Evolutionary conservation across 1,284 basidiomycete genomes (phyloP).

Genomic region (Sporisorium graminicola): DNA sequence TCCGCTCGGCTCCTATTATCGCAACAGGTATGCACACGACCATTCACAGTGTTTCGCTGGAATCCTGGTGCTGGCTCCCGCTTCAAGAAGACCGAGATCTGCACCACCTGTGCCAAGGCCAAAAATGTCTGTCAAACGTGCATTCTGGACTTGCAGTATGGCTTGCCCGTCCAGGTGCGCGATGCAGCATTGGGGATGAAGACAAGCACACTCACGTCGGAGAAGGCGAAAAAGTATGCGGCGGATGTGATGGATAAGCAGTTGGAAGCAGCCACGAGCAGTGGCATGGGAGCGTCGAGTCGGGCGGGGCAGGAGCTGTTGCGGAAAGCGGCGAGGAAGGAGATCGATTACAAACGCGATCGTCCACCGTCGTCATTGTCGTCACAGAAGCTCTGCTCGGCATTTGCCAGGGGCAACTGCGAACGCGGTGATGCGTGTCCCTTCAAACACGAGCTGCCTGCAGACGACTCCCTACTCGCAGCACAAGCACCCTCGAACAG

Average conservation of each 20-base stretch:
- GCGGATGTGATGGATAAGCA: constrained; percentile 78
- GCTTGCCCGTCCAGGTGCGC: constrained; percentile 94
- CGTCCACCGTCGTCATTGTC: constrained; percentile 74
- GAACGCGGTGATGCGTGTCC: constrained; percentile 91
- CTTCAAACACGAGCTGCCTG: constrained; percentile 90
- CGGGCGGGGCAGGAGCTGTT: constrained; percentile 88
- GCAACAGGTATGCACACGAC: constrained; percentile 79
- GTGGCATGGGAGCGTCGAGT: constrained; percentile 50
- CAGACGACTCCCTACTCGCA: constrained; percentile 1
- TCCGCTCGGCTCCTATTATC: neutral
- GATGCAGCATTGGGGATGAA: constrained; percentile 92
- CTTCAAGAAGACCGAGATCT: constrained; percentile 97
- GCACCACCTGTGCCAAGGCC: constrained; percentile 97
- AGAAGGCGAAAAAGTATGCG: constrained; percentile 95
- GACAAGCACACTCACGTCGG: constrained; percentile 90
- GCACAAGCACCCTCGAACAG: constrained; percentile 71
- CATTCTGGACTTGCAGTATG: constrained; percentile 91
- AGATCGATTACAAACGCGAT: constrained; percentile 97
- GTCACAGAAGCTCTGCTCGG: constrained; percentile 88
- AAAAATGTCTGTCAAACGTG: constrained; percentile 99
- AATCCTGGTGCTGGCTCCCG: constrained; percentile 91
- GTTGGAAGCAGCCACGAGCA: constrained; percentile 72
- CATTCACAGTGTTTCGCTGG: constrained; percentile 98
- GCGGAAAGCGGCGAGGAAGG: constrained; percentile 89
- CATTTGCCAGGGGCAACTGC: constrained; percentile 95